These are phyloP conservation scores for Oryza glumipatula DNA, from an alignment of 176 grass and related monocot species.

Conservation along the genomic window DNA sequence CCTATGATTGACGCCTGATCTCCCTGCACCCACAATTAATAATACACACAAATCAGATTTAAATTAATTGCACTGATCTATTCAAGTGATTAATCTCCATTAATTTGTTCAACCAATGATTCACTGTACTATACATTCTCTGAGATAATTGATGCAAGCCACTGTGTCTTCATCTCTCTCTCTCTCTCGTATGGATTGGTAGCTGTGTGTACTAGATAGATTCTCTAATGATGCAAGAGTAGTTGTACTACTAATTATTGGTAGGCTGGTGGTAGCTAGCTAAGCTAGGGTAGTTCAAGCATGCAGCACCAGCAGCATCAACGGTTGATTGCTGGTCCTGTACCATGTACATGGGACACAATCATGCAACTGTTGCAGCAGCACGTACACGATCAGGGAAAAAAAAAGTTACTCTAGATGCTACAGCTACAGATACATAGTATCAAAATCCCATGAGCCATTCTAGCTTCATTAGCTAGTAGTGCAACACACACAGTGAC, in stretches of 20 bases:
- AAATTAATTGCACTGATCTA: too few relatives aligned
- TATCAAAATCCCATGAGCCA: neutral
- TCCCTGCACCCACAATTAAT: conserved; percentile 37
- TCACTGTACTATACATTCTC: too few relatives aligned
- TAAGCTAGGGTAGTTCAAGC: neutral
- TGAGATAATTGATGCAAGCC: too few relatives aligned
- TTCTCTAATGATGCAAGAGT: neutral
- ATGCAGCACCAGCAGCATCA: neutral
- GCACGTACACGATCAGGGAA: neutral
- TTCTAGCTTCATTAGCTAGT: neutral
- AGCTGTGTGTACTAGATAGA: neutral
- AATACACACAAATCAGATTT: too few relatives aligned
- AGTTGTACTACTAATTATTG: neutral
- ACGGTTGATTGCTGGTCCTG: neutral
- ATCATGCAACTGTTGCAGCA: neutral
- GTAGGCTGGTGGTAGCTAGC: neutral
- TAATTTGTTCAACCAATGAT: too few relatives aligned
- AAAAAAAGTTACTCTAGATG: neutral
- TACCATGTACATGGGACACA: neutral
- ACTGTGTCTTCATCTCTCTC: too few relatives aligned
- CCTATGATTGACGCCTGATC: conserved; percentile 89
- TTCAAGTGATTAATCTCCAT: too few relatives aligned
- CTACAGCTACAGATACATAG: neutral
- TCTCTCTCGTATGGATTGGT: too few relatives aligned
- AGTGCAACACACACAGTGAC: neutral